These are phyloP conservation scores for Sugiyamaella lignohabitans DNA, from an alignment of 805 yeast genomes.

Conservation along the genomic window DNA sequence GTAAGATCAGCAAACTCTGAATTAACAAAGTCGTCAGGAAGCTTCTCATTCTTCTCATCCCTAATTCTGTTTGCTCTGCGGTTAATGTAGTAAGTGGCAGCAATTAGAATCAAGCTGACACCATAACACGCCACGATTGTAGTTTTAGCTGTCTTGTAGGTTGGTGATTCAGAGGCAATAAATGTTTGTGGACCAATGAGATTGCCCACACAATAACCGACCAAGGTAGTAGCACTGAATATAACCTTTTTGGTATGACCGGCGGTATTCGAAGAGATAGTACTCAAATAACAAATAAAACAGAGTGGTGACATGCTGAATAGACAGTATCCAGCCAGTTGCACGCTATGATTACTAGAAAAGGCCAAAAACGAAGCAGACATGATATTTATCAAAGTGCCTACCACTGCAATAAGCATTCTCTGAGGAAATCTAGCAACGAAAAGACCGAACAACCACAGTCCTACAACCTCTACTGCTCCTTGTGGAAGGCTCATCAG, in stretches of 20 bases:
- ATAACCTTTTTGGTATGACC: not conserved
- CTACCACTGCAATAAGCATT: not conserved
- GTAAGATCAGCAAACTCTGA: slow-evolving; percentile 39
- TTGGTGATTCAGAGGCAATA: not conserved
- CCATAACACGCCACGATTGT: slow-evolving; percentile 43
- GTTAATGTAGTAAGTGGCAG: slow-evolving; percentile 21
- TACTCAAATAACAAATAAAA: too few species aligned
- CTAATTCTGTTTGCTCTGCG: slow-evolving; percentile 37
- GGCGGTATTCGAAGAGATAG: not conserved
- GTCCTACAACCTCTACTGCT: slow-evolving; percentile 30
- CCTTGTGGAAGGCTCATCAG: slow-evolving; percentile 28
- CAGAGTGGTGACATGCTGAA: too few species aligned
- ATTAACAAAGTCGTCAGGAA: slow-evolving; percentile 8
- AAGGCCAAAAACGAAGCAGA: too few species aligned
- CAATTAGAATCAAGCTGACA: slow-evolving; percentile 35
- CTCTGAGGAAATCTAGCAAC: too few species aligned
- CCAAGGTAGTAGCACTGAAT: not conserved
- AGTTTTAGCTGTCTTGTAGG: slow-evolving; percentile 23
- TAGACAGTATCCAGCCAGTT: too few species aligned
- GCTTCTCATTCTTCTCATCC: slow-evolving; percentile 7
- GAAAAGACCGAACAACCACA: slow-evolving; percentile 14
- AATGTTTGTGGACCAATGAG: not conserved
- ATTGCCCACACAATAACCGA: not conserved
- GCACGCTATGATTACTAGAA: too few species aligned
- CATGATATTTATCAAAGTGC: not conserved